Percentiles rank a stretch among this genome's conserved stretches.
Evolutionary conservation across 2,329 filamentous ascomycete genomes (phyloP).

Genomic region (Achaetomium macrosporum): DNA sequence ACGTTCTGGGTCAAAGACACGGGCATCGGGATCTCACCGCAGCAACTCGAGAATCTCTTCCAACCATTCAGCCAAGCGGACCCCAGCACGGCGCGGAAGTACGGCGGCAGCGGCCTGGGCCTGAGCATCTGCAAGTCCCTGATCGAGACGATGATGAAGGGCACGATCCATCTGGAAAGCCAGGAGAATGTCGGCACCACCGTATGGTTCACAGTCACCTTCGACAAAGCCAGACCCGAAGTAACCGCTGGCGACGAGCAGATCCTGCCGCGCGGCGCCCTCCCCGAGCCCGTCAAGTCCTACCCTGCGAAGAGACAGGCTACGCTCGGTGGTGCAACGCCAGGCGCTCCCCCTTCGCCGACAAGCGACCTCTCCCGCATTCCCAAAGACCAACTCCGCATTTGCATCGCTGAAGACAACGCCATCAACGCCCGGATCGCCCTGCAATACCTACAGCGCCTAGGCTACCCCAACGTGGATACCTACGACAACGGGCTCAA

Average conservation of each 20-base stretch:
- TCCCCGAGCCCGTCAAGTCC: conserved; percentile 9
- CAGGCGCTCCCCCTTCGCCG: conserved; percentile 28
- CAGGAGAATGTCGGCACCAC: conserved; percentile 64
- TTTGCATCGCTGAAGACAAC: conserved; percentile 95
- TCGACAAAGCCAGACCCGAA: conserved; percentile 69
- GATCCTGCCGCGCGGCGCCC: conserved; percentile 27
- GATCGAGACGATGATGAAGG: conserved; percentile 87
- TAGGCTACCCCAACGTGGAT: conserved; percentile 76
- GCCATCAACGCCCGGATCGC: conserved; percentile 92
- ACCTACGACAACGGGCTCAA: conserved; percentile 87
- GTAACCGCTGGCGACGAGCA: conserved; percentile 52
- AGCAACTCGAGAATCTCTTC: conserved; percentile 80
- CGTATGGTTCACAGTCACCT: conserved; percentile 75
- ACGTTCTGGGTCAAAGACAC: conserved; percentile 86
- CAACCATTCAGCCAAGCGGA: conserved; percentile 91
- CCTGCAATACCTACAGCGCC: conserved; percentile 78
- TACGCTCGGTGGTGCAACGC: conserved; percentile 1
- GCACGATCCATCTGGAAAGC: conserved; percentile 76
- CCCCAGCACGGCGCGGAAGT: conserved; percentile 81
- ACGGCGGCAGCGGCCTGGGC: conserved; percentile 85
- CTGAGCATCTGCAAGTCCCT: conserved; percentile 93
- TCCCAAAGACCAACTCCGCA: conserved; percentile 69
- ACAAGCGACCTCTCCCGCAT: conserved; percentile 62
- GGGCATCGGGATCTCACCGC: conserved; percentile 81
- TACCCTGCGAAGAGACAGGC: not conserved